Conservation (phyloP, 2,329 filamentous ascomycete genomes). For the Penicillium palitans region DNA sequence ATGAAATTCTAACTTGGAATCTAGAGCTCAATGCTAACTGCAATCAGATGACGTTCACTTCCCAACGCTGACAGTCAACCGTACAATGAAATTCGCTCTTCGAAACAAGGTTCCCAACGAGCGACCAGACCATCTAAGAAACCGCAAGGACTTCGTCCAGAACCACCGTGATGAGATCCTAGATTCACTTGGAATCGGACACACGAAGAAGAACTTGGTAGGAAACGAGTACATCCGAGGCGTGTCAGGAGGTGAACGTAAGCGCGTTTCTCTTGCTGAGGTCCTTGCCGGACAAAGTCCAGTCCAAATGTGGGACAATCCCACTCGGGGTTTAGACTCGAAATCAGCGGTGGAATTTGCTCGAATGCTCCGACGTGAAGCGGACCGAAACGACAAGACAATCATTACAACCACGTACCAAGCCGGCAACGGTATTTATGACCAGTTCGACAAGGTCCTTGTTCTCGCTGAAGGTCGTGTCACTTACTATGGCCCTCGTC, state of each 20-base stretch:
- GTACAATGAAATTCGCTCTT: slow-evolving; percentile 71
- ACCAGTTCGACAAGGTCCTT: slow-evolving; percentile 68
- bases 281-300: slow-evolving; percentile 51
- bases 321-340: slow-evolving; percentile 64
- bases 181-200: slow-evolving; percentile 37
- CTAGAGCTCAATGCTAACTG: background rate
- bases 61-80: slow-evolving; percentile 70
- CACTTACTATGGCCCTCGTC: slow-evolving; percentile 62
- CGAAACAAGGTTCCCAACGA: slow-evolving; percentile 46
- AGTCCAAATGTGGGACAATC: slow-evolving; percentile 67
- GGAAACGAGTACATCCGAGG: slow-evolving; percentile 66
- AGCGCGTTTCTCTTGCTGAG: slow-evolving; percentile 68
- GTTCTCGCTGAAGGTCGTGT: slow-evolving; percentile 65
- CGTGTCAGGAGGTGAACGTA: slow-evolving; percentile 67
- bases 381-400: slow-evolving; percentile 58
- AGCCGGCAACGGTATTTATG: slow-evolving; percentile 67
- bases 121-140: slow-evolving; percentile 25
- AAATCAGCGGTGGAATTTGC: slow-evolving; percentile 62
- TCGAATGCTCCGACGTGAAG: slow-evolving; percentile 60
- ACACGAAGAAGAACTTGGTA: slow-evolving; percentile 64
- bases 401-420: slow-evolving; percentile 67
- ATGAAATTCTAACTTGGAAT: background rate
- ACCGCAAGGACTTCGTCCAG: slow-evolving; percentile 33
- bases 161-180: slow-evolving; percentile 37
- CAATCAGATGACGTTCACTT: slow-evolving; percentile 66